Base-by-base conservation (phyloP, 176 grass and related monocot genomes). In the Rhynchospora breviuscula region DNA sequence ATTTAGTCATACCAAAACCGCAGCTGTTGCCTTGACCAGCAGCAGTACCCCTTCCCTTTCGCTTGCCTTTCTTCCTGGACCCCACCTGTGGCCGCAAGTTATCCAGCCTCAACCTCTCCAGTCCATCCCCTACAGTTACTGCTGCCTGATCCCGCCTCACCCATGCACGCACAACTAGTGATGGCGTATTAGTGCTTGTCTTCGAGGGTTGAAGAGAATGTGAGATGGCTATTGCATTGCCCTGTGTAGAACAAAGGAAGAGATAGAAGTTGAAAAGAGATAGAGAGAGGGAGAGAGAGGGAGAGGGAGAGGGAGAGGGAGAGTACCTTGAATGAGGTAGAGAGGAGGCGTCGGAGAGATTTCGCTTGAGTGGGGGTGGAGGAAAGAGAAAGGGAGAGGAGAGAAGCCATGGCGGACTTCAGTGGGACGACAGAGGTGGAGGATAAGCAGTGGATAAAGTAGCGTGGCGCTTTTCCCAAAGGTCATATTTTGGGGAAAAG, bases 1-100 rank as follows among this genome's bases (percentile, higher is more conserved):
- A 46, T 11, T 23, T 81, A 15, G 5, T 12, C 59, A 25, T 82
- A 82, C 96, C 93, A 60, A 95, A 95, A 66, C 96, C 93, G 63
- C 93, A 99, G 84, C 93, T 95, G 76, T 92, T 90, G 69, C 96
- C 96, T 88, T 99, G 96, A 48, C 96, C 96, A 45, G 96, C 96
- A 5, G 96, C 65, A 64, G 92, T 99, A 75, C 96, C 93, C 19
- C 93, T 88, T 22, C 96, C 96, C 82, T 99, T 99, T 79, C 96
- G 76, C 86, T 95, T 99, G 22, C 68, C 80, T 15, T 49, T 66
- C 64, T 85, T 90, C 83, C 86, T 86, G 8, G 96, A 93, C 17
- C 96, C 96, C 23, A 87, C 81, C 80, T 99, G 96, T 25, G 93
- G 96, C 1, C 89, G 86, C 56, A 99, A 86, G 80, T 99, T 99